These are phyloP conservation scores for Chaetomiaceae sp. DNA, from an alignment of 2,329 filamentous ascomycete species.

Conservation along the genomic window DNA sequence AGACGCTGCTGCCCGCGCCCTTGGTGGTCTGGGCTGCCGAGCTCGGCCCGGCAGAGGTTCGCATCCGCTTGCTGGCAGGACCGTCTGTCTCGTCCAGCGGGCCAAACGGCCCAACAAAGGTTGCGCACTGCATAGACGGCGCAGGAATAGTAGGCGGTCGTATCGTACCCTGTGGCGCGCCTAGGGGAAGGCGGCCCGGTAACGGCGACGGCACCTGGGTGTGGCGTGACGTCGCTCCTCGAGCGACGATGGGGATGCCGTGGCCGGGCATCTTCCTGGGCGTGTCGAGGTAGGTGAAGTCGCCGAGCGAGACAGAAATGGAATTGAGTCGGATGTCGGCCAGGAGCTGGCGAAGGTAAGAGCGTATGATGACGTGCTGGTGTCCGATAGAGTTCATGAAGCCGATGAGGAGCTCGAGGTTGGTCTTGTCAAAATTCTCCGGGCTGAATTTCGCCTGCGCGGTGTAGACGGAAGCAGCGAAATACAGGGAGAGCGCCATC, in stretches of 20 bases:
- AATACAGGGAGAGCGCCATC: conserved; percentile 78
- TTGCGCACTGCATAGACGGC: not conserved
- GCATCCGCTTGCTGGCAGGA: conserved; percentile 31
- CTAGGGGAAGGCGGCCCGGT: conserved; percentile 42
- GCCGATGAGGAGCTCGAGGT: conserved; percentile 69
- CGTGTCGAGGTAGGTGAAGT: conserved; percentile 14
- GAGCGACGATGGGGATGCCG: conserved; percentile 46
- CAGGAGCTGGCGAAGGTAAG: conserved; percentile 79
- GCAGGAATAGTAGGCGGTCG: not conserved
- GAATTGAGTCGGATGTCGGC: conserved; percentile 66
- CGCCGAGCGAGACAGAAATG: conserved; percentile 27
- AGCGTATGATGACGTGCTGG: conserved; percentile 70
- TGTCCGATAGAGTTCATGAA: conserved; percentile 74
- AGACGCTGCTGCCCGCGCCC: no score
- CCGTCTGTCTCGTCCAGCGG: conserved; percentile 6
- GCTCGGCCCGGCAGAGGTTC: conserved; percentile 27
- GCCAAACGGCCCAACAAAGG: not conserved
- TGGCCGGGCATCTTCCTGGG: conserved; percentile 29
- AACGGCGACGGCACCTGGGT: conserved; percentile 38
- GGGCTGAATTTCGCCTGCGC: conserved; percentile 65
- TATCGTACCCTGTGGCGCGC: conserved; percentile 28
- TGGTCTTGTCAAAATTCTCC: conserved; percentile 41
- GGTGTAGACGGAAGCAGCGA: conserved; percentile 77
- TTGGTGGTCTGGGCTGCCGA: not conserved
- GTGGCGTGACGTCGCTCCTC: conserved; percentile 40